Evolutionary conservation across 2,329 filamentous ascomycete genomes (phyloP).

Genomic region (Pseudogymnoascus sp.): DNA sequence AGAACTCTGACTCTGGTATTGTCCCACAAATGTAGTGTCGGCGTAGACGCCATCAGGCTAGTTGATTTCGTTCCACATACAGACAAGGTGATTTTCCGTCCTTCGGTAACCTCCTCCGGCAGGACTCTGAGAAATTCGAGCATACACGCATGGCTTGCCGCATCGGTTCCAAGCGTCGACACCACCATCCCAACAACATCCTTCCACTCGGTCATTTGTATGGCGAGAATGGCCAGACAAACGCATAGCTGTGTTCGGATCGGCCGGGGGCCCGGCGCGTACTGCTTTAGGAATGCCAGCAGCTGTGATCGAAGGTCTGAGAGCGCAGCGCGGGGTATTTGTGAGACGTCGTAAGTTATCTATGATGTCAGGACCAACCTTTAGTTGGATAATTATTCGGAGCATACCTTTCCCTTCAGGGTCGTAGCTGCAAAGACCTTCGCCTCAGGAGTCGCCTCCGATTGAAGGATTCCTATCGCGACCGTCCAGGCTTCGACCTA

Average conservation of each 20-base stretch:
- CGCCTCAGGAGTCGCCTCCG: conserved; percentile 70
- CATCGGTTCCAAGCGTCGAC: conserved; percentile 65
- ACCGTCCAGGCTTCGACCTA: conserved; percentile 87
- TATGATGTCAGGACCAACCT: conserved; percentile 35
- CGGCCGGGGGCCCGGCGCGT: conserved; percentile 72
- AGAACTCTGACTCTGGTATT: conserved; percentile 37
- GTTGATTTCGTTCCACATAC: conserved; percentile 69
- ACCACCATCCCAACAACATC: conserved; percentile 82
- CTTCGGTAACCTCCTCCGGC: conserved; percentile 97
- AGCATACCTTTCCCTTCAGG: conserved; percentile 85
- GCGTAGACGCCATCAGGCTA: conserved; percentile 34
- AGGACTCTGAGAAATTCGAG: conserved; percentile 95
- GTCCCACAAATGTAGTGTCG: conserved; percentile 30
- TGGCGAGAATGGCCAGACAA: conserved; percentile 86
- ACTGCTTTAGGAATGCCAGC: conserved; percentile 71
- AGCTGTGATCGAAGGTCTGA: conserved; percentile 76
- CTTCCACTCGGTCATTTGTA: conserved; percentile 94
- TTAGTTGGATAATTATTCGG: not conserved
- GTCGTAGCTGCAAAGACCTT: conserved; percentile 96
- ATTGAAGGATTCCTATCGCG: conserved; percentile 79
- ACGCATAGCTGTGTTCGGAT: conserved; percentile 90
- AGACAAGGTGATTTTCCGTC: conserved; percentile 97
- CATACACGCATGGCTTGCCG: conserved; percentile 75
- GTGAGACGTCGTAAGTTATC: conserved; percentile 94
- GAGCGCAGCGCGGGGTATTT: conserved; percentile 70